Percentiles rank a stretch among this genome's conserved stretches.
phyloP scores from a whole-genome alignment of 345 rosid species.

The Syzygium grande region DNA sequence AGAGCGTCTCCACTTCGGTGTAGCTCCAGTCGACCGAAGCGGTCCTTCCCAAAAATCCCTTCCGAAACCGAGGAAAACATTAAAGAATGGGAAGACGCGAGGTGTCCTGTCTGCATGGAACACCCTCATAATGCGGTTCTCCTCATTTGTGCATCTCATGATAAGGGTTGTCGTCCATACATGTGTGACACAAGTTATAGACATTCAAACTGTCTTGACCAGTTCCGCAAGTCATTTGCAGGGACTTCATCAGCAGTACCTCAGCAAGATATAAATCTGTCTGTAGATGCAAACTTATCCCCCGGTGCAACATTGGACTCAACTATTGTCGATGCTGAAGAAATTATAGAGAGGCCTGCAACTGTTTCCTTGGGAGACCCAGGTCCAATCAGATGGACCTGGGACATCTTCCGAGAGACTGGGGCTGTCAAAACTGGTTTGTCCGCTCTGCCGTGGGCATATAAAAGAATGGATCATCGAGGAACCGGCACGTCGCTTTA shows the following conservation, averaged over 20 bases:
- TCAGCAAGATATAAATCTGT: background rate
- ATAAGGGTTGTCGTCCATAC: slow-evolving; percentile 90
- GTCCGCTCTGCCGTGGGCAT: slow-evolving; percentile 90
- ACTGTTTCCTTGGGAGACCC: background rate
- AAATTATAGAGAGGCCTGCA: slow-evolving; percentile 14
- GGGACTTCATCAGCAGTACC: slow-evolving; percentile 11
- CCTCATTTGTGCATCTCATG: slow-evolving; percentile 83
- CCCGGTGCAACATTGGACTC: slow-evolving; percentile 16
- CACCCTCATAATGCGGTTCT: slow-evolving; percentile 98
- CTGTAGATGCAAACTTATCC: background rate
- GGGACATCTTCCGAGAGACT: slow-evolving; percentile 24
- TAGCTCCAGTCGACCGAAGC: slow-evolving; percentile 41
- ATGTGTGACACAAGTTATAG: slow-evolving; percentile 99
- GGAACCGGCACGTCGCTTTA: slow-evolving; percentile 64
- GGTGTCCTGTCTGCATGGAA: slow-evolving; percentile 97
- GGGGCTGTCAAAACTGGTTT: slow-evolving; percentile 38
- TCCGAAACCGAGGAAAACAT: slow-evolving; percentile 40
- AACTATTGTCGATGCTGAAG: slow-evolving; percentile 16
- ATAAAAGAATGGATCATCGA: slow-evolving; percentile 72
- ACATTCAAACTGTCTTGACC: slow-evolving; percentile 94
- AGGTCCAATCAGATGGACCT: background rate
- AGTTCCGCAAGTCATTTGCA: slow-evolving; percentile 60
- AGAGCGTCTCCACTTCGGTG: slow-evolving; percentile 50
- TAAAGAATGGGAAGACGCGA: slow-evolving; percentile 94
- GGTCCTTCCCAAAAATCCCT: slow-evolving; percentile 34